Conservation (phyloP, 2,329 filamentous ascomycete species). For the Claviceps sp. region DNA sequence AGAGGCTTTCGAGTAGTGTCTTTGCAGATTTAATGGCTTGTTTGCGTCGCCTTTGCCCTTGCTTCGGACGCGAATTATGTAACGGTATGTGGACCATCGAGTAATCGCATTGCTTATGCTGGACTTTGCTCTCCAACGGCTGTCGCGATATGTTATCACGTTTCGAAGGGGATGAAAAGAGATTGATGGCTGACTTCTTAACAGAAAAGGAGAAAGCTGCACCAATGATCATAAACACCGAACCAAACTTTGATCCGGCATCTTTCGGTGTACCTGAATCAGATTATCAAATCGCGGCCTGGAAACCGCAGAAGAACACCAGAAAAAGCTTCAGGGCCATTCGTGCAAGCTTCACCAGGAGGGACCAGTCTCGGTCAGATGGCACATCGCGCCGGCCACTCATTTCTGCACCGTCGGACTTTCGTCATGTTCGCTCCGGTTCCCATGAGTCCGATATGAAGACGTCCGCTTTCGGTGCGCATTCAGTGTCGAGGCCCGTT, state of each 20-base stretch:
- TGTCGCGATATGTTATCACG: neutral
- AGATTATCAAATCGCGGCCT: slow-evolving; percentile 8
- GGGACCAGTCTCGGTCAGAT: slow-evolving; percentile 32
- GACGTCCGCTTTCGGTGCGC: slow-evolving; percentile 2
- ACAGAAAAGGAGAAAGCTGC: slow-evolving; percentile 18
- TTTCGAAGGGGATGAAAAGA: neutral
- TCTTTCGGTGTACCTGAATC: slow-evolving; percentile 14
- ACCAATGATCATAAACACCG: slow-evolving; percentile 15
- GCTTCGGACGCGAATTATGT: slow-evolving; percentile 24
- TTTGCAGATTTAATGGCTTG: slow-evolving; percentile 31
- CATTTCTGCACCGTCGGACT: slow-evolving; percentile 47
- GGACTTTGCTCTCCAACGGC: neutral
- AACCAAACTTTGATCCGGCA: slow-evolving; percentile 15
- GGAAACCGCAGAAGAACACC: slow-evolving; percentile 8
- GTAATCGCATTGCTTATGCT: neutral
- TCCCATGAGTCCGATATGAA: slow-evolving; percentile 24
- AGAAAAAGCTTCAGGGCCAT: slow-evolving; percentile 16
- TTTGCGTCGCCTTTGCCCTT: slow-evolving; percentile 27
- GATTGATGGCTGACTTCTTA: neutral
- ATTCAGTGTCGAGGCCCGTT: neutral
- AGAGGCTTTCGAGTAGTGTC: slow-evolving; percentile 32
- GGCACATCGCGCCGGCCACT: slow-evolving; percentile 35
- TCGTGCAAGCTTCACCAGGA: slow-evolving; percentile 31
- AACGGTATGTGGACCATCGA: slow-evolving; percentile 22
- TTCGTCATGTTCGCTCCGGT: slow-evolving; percentile 42